phyloP scores from a whole-genome alignment of 352 stramenopile species.

The Pythium dissotocum region DNA sequence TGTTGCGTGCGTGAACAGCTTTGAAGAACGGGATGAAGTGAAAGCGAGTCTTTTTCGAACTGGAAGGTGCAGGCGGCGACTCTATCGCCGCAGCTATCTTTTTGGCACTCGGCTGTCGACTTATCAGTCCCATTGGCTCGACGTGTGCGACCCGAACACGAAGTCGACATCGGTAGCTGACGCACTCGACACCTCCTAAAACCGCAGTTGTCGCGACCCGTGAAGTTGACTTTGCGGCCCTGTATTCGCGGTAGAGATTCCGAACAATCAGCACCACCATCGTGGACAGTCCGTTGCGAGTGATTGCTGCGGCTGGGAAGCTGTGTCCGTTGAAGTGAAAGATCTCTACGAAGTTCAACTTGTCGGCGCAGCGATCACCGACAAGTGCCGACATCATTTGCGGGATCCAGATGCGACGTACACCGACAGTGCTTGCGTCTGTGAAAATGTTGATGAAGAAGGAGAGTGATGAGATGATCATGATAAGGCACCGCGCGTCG shows the following conservation, averaged over 20 bases:
- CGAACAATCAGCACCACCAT: neutral
- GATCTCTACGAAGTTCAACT: neutral
- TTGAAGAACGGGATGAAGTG: neutral
- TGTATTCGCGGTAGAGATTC: neutral
- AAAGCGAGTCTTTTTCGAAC: neutral
- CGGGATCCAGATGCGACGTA: neutral
- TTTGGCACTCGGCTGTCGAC: no score
- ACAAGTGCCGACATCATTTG: neutral
- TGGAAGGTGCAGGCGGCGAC: neutral
- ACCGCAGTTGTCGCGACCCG: neutral
- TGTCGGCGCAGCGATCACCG: no score
- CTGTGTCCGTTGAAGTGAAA: neutral
- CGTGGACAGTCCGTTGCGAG: neutral
- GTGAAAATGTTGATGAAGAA: neutral
- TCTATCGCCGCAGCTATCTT: no score
- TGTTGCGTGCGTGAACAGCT: neutral
- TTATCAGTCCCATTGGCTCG: no score
- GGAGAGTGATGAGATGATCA: neutral
- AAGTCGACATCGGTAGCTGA: neutral
- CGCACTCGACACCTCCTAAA: neutral
- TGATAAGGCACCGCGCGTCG: neutral
- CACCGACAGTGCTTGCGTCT: neutral
- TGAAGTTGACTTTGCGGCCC: neutral
- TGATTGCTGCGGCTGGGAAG: neutral
- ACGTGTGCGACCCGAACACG: no score